Evolutionary conservation across 441 rosid species (phyloP).

Genomic region (Erysimum cheiri): DNA sequence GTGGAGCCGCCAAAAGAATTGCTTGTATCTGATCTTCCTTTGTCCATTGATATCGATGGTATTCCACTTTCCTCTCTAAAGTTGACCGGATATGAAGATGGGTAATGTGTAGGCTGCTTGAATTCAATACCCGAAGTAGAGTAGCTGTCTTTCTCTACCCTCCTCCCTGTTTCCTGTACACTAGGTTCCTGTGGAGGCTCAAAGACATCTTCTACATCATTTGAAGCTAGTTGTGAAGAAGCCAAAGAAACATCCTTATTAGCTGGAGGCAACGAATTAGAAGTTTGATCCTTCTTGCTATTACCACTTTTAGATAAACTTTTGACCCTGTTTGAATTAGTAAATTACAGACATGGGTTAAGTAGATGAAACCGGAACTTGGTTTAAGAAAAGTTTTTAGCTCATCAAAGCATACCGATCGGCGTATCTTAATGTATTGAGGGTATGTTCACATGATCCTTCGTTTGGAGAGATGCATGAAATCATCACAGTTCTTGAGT

Average conservation of each 20-base stretch:
- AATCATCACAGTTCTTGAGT: constrained; percentile 97
- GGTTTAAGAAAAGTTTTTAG: background rate
- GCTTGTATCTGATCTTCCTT: constrained; percentile 60
- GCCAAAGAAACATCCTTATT: constrained; percentile 63
- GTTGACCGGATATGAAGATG: constrained; percentile 53
- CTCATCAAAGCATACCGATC: constrained; percentile 67
- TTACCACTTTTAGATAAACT: constrained; percentile 95
- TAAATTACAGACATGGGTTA: constrained; percentile 32
- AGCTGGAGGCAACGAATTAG: constrained; percentile 51
- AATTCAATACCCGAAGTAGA: constrained; percentile 52
- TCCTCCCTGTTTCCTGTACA: constrained; percentile 52
- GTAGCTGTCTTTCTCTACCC: constrained; percentile 65
- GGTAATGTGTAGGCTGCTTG: constrained; percentile 54
- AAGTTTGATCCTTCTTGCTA: constrained; percentile 74
- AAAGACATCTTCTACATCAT: constrained; percentile 58
- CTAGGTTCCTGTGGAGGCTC: constrained; percentile 65
- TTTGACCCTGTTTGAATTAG: constrained; percentile 75
- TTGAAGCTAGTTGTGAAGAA: constrained; percentile 52
- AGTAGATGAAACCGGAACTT: constrained; percentile 1
- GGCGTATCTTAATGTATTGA: constrained; percentile 97
- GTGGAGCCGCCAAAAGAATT: constrained; percentile 57
- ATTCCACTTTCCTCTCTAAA: constrained; percentile 65
- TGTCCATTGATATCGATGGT: constrained; percentile 58
- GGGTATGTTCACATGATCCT: constrained; percentile 97
- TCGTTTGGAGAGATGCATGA: constrained; percentile 99